These are phyloP conservation scores for Juglanconis juglandina DNA, from an alignment of 2,329 filamentous ascomycete genomes.

Conservation along the genomic window DNA sequence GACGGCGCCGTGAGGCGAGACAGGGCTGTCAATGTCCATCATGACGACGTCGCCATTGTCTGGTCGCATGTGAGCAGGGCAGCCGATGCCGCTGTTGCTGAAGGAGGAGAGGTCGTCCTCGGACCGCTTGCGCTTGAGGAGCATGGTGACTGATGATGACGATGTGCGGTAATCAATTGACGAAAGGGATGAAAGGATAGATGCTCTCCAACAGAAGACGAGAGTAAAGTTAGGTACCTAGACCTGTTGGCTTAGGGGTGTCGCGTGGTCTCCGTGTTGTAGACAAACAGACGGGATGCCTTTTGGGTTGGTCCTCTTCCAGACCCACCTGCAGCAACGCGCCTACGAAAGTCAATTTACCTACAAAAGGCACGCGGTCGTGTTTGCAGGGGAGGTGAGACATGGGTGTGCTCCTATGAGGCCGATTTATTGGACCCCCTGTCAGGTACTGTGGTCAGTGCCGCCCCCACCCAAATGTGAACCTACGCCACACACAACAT, in stretches of 20 bases:
- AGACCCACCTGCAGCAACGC: neutral
- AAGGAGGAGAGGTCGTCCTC: slow-evolving; percentile 50
- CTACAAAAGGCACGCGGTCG: neutral
- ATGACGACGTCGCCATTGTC: slow-evolving; percentile 28
- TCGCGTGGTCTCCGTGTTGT: neutral
- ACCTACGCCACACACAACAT: no score
- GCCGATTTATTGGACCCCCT: neutral
- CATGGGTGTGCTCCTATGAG: no score
- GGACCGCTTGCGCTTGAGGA: slow-evolving; percentile 63
- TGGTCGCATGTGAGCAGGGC: slow-evolving; percentile 36
- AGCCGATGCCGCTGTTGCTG: slow-evolving; percentile 40
- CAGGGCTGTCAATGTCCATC: slow-evolving; percentile 28
- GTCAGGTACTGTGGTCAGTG: neutral
- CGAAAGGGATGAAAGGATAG: neutral
- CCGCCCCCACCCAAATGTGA: no score
- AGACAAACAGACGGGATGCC: no score
- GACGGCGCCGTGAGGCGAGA: slow-evolving; percentile 25
- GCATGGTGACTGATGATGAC: slow-evolving; percentile 35
- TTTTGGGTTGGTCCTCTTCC: no score
- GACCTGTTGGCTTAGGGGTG: neutral
- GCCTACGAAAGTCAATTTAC: slow-evolving; percentile 5
- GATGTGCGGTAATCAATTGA: neutral
- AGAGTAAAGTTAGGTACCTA: neutral
- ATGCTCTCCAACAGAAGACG: neutral
- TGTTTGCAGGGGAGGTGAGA: neutral